Conservation (phyloP, 495 filamentous ascomycete species). For the Aspergillus diversus region DNA sequence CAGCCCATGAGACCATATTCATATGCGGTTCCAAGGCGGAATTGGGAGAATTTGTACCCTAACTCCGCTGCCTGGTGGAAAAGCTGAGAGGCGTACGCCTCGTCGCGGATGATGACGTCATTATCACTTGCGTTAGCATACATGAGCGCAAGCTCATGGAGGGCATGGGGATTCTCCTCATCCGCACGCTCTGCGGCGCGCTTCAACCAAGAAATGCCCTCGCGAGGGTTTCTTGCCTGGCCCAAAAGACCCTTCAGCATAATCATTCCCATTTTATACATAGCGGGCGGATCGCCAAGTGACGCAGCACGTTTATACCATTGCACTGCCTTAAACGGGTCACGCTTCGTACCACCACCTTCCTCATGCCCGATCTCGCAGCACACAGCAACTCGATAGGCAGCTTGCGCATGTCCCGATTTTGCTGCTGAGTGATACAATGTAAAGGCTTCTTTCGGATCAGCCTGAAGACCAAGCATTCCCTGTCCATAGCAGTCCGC, state of each 20-base stretch:
- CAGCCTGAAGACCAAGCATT: conserved; percentile 66
- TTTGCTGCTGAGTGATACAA: conserved; percentile 96
- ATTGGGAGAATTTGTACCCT: conserved; percentile 95
- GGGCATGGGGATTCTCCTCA: conserved; percentile 87
- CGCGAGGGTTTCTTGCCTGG: conserved; percentile 78
- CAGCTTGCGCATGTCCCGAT: conserved; percentile 77
- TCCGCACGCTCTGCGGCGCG: conserved; percentile 89
- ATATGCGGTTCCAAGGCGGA: conserved; percentile 81
- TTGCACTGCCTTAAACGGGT: conserved; percentile 90
- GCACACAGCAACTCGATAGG: conserved; percentile 95
- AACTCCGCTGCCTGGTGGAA: conserved; percentile 88
- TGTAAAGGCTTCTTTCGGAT: conserved; percentile 87
- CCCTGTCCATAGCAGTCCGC: conserved; percentile 89
- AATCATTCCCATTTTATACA: conserved; percentile 99
- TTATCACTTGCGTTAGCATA: conserved; percentile 73
- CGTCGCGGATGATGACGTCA: conserved; percentile 76
- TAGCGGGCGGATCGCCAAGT: conserved; percentile 86
- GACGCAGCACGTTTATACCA: conserved; percentile 96
- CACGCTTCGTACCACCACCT: conserved; percentile 86
- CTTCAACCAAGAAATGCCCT: conserved; percentile 89
- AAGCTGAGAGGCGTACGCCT: conserved; percentile 73
- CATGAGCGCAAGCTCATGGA: conserved; percentile 88
- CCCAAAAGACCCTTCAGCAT: conserved; percentile 91
- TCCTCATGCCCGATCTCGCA: conserved; percentile 96
- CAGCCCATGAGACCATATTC: conserved; percentile 88